A percentile compares a stretch with the other conserved stretches of the same genome.
Conservation (phyloP, 192 early-diverging fungal genomes). For the Coemansia sp. region DNA sequence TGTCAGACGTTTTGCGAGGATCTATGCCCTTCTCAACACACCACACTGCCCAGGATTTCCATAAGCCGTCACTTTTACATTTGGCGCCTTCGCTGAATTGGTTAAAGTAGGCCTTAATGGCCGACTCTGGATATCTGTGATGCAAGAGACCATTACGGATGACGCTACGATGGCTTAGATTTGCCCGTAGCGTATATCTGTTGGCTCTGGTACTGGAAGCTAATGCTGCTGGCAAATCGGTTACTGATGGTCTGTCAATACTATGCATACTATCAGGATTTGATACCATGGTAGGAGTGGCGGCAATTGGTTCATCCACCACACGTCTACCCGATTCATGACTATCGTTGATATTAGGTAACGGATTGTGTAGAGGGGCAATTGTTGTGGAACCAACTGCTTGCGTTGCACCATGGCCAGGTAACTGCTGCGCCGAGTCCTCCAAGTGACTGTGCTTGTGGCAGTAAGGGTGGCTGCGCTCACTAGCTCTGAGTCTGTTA, state of each 20-base stretch:
- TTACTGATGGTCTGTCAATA: neutral
- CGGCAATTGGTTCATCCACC: neutral
- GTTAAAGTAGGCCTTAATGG: neutral
- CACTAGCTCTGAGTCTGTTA: neutral
- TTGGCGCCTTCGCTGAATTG: neutral
- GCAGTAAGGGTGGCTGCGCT: neutral
- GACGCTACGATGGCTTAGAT: neutral
- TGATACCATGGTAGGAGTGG: neutral
- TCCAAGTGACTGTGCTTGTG: neutral
- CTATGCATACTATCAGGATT: neutral
- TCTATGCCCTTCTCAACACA: neutral
- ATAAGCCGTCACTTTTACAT: neutral
- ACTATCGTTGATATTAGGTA: neutral
- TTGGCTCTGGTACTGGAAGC: neutral
- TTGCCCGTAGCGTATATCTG: neutral
- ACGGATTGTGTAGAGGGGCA: neutral
- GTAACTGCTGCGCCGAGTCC: neutral
- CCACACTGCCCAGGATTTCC: neutral
- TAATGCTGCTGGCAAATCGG: neutral
- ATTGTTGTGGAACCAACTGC: neutral
- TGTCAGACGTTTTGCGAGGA: neutral
- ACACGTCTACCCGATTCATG: neutral
- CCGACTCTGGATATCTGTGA: neutral
- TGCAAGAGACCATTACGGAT: neutral
- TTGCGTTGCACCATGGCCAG: neutral